Evolutionary conservation across 2,329 filamentous ascomycete genomes (phyloP), one percentile per base, ranked within the genome.

Genomic region (Ophiostoma sp.): DNA sequence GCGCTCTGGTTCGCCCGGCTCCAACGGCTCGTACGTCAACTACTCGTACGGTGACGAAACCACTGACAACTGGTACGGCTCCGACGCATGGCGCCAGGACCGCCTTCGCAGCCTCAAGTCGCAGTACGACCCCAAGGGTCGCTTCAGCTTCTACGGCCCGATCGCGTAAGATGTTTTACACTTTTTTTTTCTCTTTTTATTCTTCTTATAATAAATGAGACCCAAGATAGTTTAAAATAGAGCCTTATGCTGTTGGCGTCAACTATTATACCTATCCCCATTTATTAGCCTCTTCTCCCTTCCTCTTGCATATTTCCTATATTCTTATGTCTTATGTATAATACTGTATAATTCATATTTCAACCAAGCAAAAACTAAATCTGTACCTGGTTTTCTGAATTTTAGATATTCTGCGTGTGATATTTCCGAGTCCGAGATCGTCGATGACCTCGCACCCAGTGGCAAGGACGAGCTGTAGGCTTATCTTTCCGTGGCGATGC

Each of bases 41-140:
- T 86, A 84, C 71, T 83, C 82, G 0, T 78, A 78, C 66, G 83
- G 83, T 1, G 76, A 81, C 8, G 82, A 85, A 75, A 73, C 74
- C 1, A 72, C 75, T 0, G 68, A 75, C 65, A 73, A 75, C 2
- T 76, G 79, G 76, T 86, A 86, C 72, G 83, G 84, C 7, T 76
- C 76, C 66, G 84, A 84, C 66, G 66, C 72, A 55, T 84, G 83
- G 81, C 78, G 84, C 14, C 75, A 81, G 71, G 73, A 79, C 66
- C 79, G 77, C 66, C 75, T 86, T 72, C 75, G 73, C 70, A 72
- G 70, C 8, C 71, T 85, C 73, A 85, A 85, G 78, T 70, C 74
- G 41, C 78, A 79, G 71, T 84, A 83, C 69, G 83, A 85, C 69
- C 82, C 80, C 1, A 67, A 77, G 3, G 75, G 77, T 41, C 76